Conservation (phyloP, 345 rosid species). For the Gynandropsis gynandra region DNA sequence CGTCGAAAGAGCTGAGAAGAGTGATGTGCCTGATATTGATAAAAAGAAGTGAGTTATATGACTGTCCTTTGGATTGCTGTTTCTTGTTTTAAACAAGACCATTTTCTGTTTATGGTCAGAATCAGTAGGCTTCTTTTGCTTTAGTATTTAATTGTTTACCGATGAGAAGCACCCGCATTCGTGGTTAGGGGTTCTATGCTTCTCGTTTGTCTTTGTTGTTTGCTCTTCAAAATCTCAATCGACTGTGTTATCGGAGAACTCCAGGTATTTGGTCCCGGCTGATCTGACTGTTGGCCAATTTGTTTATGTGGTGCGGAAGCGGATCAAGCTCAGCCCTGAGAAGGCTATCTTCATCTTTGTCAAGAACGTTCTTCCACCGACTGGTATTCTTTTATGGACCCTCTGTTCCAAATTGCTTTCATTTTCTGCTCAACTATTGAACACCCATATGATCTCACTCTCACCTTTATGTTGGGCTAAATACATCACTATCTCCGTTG, state of each 20-base stretch:
- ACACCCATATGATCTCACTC: too few species aligned
- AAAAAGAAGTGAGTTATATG: slow-evolving; percentile 73
- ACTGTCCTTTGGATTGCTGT: background rate
- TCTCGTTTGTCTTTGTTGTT: background rate
- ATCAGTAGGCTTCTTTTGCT: too few species aligned
- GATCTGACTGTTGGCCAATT: slow-evolving; percentile 59
- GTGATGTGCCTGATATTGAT: slow-evolving; percentile 92
- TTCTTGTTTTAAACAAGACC: too few species aligned
- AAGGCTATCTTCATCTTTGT: slow-evolving; percentile 54
- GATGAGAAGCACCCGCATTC: background rate
- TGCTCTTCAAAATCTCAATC: background rate
- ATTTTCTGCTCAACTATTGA: too few species aligned
- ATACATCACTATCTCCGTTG: too few species aligned
- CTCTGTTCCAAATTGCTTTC: too few species aligned
- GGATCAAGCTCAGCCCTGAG: slow-evolving; percentile 55
- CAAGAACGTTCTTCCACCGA: slow-evolving; percentile 46
- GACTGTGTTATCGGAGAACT: background rate
- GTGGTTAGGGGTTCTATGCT: too few species aligned
- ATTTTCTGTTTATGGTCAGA: too few species aligned
- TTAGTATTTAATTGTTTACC: background rate
- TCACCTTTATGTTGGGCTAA: too few species aligned
- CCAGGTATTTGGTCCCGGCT: slow-evolving; percentile 52
- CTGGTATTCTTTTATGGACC: slow-evolving; percentile 22
- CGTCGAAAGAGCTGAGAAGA: slow-evolving; percentile 81
- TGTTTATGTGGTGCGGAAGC: slow-evolving; percentile 53